A percentile compares a stretch with the other conserved stretches of the same genome.
Evolutionary conservation across 129 eudicot genomes (phyloP).

Genomic region (Lactuca saligna): DNA sequence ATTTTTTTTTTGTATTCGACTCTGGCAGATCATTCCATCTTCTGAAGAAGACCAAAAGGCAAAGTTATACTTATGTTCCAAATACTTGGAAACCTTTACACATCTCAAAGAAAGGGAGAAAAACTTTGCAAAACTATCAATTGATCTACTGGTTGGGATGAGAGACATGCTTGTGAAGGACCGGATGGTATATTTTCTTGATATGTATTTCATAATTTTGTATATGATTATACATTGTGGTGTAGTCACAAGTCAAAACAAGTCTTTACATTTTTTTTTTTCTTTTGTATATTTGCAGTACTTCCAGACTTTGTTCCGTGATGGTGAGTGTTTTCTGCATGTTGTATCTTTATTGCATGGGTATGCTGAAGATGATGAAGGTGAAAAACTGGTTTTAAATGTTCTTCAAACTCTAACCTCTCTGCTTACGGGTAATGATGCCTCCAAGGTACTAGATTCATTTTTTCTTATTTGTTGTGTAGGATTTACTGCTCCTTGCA

Average conservation of each 20-base stretch:
- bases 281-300: slow-evolving; percentile 50
- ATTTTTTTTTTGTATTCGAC: slow-evolving; percentile 21
- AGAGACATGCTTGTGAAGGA: slow-evolving; percentile 67
- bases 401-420: slow-evolving; percentile 86
- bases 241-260: slow-evolving; percentile 10
- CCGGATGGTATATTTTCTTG: slow-evolving; percentile 58
- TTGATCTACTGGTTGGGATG: slow-evolving; percentile 83
- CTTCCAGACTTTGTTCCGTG: slow-evolving; percentile 80
- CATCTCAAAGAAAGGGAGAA: slow-evolving; percentile 79
- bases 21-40: slow-evolving; percentile 60
- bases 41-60: slow-evolving; percentile 71
- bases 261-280: slow-evolving; percentile 22
- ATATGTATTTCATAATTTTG: slow-evolving; percentile 8
- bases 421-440: slow-evolving; percentile 74
- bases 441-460: slow-evolving; percentile 66
- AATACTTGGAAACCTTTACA: slow-evolving; percentile 88
- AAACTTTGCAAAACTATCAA: slow-evolving; percentile 65
- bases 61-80: slow-evolving; percentile 76
- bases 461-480: slow-evolving; percentile 1
- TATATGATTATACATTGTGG: not conserved
- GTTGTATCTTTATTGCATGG: slow-evolving; percentile 90
- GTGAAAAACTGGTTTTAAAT: slow-evolving; percentile 74
- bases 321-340: slow-evolving; percentile 94
- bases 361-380: slow-evolving; percentile 61
- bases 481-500: not conserved